phyloP scores from a whole-genome alignment of 1,284 basidiomycete species.

The Coriolopsis trogii region DNA sequence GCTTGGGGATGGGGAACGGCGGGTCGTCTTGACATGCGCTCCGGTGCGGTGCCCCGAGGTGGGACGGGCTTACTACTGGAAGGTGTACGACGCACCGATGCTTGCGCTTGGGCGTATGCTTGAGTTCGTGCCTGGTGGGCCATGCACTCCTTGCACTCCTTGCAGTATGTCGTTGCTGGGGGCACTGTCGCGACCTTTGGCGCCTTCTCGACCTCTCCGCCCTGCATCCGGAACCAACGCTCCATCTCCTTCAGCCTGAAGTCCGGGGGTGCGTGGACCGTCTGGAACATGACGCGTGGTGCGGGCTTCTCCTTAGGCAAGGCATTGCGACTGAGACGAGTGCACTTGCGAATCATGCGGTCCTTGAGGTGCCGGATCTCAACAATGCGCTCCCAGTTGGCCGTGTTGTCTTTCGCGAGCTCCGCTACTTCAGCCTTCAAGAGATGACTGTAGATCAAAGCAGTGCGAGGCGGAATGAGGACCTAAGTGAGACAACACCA shows the following conservation, averaged over 20 bases:
- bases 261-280: constrained; percentile 66
- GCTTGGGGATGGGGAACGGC: constrained; percentile 5
- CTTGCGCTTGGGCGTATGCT: constrained; percentile 13
- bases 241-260: constrained; percentile 79
- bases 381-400: constrained; percentile 67
- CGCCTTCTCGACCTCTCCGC: constrained; percentile 29
- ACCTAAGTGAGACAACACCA: constrained; percentile 47
- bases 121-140: constrained; percentile 19
- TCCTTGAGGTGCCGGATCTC: constrained; percentile 77
- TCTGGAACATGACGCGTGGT: constrained; percentile 53
- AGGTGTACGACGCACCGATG: constrained; percentile 20
- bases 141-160: constrained; percentile 26
- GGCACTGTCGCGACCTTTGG: constrained; percentile 22
- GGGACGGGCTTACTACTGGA: constrained; percentile 12
- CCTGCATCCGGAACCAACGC: constrained; percentile 60
- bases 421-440: constrained; percentile 62
- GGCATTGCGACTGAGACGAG: constrained; percentile 50
- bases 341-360: constrained; percentile 77
- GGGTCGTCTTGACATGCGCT: constrained; percentile 21
- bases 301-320: constrained; percentile 39
- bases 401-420: constrained; percentile 53
- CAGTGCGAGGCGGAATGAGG: constrained; percentile 69
- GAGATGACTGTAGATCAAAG: constrained; percentile 66
- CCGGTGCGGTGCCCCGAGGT: constrained; percentile 11
- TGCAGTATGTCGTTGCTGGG: constrained; percentile 27